phyloP scores from a whole-genome alignment of 2,329 filamentous ascomycete species.

The Huntiella abstrusa region DNA sequence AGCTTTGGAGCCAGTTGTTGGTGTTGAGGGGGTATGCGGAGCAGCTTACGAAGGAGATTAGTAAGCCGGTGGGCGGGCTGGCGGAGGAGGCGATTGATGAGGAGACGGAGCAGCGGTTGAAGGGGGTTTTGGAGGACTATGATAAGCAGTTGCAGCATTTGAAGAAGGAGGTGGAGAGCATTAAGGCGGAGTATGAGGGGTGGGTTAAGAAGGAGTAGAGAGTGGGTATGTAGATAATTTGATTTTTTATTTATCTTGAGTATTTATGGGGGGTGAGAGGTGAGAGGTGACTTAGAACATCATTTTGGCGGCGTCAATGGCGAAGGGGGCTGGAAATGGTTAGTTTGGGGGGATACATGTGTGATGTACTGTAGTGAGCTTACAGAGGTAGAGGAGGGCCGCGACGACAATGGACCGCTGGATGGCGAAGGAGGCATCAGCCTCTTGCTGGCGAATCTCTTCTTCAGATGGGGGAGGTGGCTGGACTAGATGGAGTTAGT shows the following conservation, averaged over 20 bases:
- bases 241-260: background rate
- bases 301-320: conserved; percentile 32
- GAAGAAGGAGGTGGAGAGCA: conserved; percentile 49
- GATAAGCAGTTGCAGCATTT: conserved; percentile 63
- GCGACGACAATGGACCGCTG: conserved; percentile 47
- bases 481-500: conserved; percentile 27
- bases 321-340: conserved; percentile 32
- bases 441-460: conserved; percentile 52
- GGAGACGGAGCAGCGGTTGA: conserved; percentile 51
- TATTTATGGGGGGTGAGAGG: background rate
- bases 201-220: conserved; percentile 27
- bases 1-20: conserved; percentile 70
- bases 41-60: conserved; percentile 54
- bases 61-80: conserved; percentile 38
- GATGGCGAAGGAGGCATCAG: conserved; percentile 46
- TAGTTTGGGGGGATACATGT: background rate
- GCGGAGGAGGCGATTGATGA: conserved; percentile 43
- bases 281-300: conserved; percentile 20
- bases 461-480: conserved; percentile 50
- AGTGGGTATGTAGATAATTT: background rate
- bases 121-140: conserved; percentile 67
- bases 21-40: conserved; percentile 54
- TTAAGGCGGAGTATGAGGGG: conserved; percentile 36
- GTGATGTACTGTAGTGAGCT: conserved; percentile 16
- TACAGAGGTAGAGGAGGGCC: conserved; percentile 60